A percentile compares a stretch with the other conserved stretches of the same genome.
phyloP scores from a whole-genome alignment of 1,284 basidiomycete genomes.

The Leccinum fuscescens region DNA sequence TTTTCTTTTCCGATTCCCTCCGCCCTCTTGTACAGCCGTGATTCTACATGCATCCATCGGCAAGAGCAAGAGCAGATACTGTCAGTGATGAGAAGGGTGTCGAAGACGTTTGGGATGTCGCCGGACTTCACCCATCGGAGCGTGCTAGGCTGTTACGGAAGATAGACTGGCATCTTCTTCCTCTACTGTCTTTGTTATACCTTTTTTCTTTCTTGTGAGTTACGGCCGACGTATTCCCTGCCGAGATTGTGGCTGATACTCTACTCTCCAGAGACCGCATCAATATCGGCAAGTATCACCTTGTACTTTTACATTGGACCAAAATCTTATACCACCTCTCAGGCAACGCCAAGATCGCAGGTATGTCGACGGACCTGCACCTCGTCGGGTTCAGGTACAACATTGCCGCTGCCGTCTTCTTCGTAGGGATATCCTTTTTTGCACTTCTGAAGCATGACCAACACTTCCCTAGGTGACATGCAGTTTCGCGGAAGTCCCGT shows the following conservation, averaged over 20 bases:
- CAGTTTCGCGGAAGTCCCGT: slow-evolving; percentile 47
- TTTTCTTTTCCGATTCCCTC: neutral
- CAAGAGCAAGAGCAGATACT: slow-evolving; percentile 7
- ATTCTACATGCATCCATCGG: slow-evolving; percentile 14
- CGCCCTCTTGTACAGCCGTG: slow-evolving; percentile 9
- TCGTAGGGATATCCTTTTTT: slow-evolving; percentile 33
- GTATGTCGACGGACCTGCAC: slow-evolving; percentile 41
- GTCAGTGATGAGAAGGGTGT: slow-evolving; percentile 17
- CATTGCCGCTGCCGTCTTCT: slow-evolving; percentile 47
- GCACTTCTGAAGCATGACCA: neutral
- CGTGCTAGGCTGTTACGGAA: slow-evolving; percentile 44
- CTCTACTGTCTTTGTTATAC: slow-evolving; percentile 55
- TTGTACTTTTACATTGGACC: neutral
- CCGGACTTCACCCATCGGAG: slow-evolving; percentile 29
- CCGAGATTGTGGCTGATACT: neutral
- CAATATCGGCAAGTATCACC: slow-evolving; percentile 31
- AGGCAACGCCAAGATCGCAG: slow-evolving; percentile 40
- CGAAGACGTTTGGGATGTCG: neutral
- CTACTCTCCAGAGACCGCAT: slow-evolving; percentile 34
- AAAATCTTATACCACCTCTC: neutral
- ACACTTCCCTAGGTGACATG: slow-evolving; percentile 39
- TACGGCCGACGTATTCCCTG: neutral
- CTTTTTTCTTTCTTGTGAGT: slow-evolving; percentile 56
- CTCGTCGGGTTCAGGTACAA: slow-evolving; percentile 46
- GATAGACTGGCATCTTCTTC: slow-evolving; percentile 49